These are phyloP conservation scores for Linnemannia zychae DNA, from an alignment of 192 early-diverging fungal species.

Conservation along the genomic window DNA sequence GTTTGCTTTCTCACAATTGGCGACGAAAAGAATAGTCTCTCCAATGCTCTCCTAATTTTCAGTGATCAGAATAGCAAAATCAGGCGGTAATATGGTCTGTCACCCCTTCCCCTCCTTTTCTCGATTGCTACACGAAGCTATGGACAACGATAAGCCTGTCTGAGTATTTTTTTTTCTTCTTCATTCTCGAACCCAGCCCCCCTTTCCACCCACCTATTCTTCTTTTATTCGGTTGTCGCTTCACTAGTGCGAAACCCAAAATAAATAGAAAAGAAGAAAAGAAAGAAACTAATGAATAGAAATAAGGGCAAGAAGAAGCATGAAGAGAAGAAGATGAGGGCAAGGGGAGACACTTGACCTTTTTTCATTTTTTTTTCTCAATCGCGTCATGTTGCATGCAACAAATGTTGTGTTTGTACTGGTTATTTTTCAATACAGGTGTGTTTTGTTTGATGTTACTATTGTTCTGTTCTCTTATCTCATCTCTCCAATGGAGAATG, in stretches of 20 bases:
- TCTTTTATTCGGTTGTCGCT: background rate
- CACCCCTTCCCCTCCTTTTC: no score
- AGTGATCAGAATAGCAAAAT: no score
- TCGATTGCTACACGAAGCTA: no score
- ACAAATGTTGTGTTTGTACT: background rate
- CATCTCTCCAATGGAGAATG: background rate
- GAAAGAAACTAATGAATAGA: background rate
- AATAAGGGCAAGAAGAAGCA: background rate
- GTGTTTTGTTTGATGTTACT: no score
- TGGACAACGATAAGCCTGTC: no score
- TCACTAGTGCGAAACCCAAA: constrained; percentile 18
- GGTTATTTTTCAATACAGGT: no score
- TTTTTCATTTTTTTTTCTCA: no score
- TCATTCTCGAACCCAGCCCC: no score
- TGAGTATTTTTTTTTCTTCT: no score
- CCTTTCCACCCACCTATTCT: background rate
- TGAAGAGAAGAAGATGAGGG: background rate
- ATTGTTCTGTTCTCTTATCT: background rate
- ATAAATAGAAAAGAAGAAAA: background rate
- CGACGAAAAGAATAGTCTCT: background rate
- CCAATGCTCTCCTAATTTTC: no score
- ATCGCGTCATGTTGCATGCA: constrained; percentile 5
- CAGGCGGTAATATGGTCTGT: no score
- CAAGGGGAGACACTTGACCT: background rate
- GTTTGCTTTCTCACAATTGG: no score